phyloP scores from a whole-genome alignment of 805 yeast species.

The Monosporozyma solicola region DNA sequence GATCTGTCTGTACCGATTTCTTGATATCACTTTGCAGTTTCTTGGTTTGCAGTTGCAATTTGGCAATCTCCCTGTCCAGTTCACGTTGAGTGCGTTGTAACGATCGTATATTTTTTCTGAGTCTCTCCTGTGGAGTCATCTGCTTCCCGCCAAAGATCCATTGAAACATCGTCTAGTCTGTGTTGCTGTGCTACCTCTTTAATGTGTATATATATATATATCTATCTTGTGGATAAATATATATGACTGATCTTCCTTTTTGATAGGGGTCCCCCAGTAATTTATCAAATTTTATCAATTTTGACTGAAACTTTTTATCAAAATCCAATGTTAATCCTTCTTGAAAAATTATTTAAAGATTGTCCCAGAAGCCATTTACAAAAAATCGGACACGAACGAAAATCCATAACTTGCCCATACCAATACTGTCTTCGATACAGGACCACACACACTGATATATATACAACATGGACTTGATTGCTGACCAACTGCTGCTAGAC shows the following conservation, averaged over 20 bases:
- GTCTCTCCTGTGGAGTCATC: constrained; percentile 87
- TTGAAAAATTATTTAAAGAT: neutral
- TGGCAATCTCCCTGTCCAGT: constrained; percentile 74
- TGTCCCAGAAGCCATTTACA: too few relatives aligned
- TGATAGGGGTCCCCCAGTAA: neutral
- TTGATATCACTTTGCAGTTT: constrained; percentile 77
- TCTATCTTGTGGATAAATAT: neutral
- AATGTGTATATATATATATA: neutral
- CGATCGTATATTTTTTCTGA: constrained; percentile 92
- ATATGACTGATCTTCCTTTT: too few relatives aligned
- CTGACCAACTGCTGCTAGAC: neutral
- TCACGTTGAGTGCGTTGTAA: constrained; percentile 92
- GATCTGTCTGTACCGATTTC: constrained; percentile 85
- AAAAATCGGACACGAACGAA: too few relatives aligned
- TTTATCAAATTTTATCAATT: neutral
- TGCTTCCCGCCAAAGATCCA: constrained; percentile 98
- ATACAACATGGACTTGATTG: neutral
- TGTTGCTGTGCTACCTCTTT: neutral
- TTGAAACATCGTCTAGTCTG: constrained; percentile 42
- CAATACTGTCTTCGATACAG: too few relatives aligned
- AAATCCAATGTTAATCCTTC: neutral
- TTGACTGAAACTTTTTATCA: neutral
- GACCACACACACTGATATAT: neutral
- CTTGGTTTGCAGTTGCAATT: constrained; percentile 88
- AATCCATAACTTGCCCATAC: too few relatives aligned